Percentiles rank a stretch among this genome's conserved stretches.
Evolutionary conservation across 169 alveolate genomes (phyloP).

Genomic region (Babesia sp.): DNA sequence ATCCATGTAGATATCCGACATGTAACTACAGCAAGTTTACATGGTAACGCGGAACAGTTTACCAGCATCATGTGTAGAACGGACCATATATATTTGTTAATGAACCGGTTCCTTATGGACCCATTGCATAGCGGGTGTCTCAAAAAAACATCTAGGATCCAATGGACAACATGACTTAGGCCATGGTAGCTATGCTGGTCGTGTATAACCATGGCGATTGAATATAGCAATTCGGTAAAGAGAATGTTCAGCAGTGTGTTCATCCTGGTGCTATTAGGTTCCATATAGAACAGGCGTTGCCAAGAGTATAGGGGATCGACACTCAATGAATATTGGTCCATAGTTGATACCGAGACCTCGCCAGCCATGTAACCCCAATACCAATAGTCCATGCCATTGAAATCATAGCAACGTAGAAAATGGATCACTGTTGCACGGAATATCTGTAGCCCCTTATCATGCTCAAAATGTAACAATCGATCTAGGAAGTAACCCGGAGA

Average conservation of each 20-base stretch:
- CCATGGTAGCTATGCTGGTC: constrained; percentile 76
- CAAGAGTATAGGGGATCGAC: constrained; percentile 73
- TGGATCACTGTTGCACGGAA: constrained; percentile 45
- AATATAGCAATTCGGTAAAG: constrained; percentile 50
- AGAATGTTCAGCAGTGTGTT: constrained; percentile 8
- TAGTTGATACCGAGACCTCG: neutral
- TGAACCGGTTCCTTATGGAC: constrained; percentile 69
- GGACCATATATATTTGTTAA: constrained; percentile 72
- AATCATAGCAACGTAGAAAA: constrained; percentile 27
- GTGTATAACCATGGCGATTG: constrained; percentile 40
- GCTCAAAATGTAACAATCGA: constrained; percentile 1
- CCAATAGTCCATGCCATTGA: constrained; percentile 53
- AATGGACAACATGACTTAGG: constrained; percentile 83
- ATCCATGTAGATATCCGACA: constrained; percentile 81
- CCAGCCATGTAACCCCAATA: constrained; percentile 31
- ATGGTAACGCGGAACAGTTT: constrained; percentile 84
- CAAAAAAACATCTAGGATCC: constrained; percentile 84
- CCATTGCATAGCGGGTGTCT: constrained; percentile 89
- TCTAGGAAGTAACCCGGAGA: constrained; percentile 32
- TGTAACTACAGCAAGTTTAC: constrained; percentile 82
- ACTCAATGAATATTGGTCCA: constrained; percentile 63
- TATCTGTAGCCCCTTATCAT: constrained; percentile 8
- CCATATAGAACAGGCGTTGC: constrained; percentile 69
- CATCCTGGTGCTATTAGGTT: neutral
- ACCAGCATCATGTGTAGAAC: constrained; percentile 78